Conservation (phyloP, 2,329 filamentous ascomycete genomes). For the Fusarium beomiforme region DNA sequence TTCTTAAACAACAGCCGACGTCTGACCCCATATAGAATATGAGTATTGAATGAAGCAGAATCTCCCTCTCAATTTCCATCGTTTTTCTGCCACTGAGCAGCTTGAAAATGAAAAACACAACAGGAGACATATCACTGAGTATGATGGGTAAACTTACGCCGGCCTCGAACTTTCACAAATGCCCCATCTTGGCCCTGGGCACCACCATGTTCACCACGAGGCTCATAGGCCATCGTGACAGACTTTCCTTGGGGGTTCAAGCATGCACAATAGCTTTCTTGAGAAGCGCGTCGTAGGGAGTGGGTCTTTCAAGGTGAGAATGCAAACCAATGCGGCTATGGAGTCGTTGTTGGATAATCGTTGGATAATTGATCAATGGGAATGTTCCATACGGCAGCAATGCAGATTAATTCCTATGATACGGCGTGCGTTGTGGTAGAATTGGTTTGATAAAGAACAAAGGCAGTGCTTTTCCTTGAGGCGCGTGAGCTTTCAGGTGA, state of each 20-base stretch:
- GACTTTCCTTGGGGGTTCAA: slow-evolving; percentile 31
- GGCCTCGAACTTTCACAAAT: slow-evolving; percentile 60
- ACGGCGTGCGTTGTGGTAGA: not conserved
- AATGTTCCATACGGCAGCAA: not conserved
- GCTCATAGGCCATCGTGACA: slow-evolving; percentile 63
- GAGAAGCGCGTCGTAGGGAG: slow-evolving; percentile 34
- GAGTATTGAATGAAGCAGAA: not conserved
- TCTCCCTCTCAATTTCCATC: not conserved
- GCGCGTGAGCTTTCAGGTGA: slow-evolving; percentile 31
- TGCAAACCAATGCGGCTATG: not conserved
- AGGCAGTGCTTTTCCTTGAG: slow-evolving; percentile 16
- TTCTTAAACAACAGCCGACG: not conserved
- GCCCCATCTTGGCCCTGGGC: slow-evolving; percentile 56
- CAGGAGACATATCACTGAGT: not conserved
- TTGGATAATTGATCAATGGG: not conserved
- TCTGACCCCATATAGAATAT: not conserved
- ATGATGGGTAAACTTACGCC: slow-evolving; percentile 55
- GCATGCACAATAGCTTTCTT: slow-evolving; percentile 38
- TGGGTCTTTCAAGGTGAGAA: slow-evolving; percentile 18
- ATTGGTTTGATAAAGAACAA: slow-evolving; percentile 14
- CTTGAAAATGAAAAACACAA: not conserved
- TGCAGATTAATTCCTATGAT: not conserved
- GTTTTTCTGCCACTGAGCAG: slow-evolving; percentile 26
- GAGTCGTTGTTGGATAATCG: not conserved
- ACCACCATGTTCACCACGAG: slow-evolving; percentile 59